These are phyloP conservation scores for Claviceps paspali DNA, from an alignment of 2,329 filamentous ascomycete genomes.

Conservation along the genomic window DNA sequence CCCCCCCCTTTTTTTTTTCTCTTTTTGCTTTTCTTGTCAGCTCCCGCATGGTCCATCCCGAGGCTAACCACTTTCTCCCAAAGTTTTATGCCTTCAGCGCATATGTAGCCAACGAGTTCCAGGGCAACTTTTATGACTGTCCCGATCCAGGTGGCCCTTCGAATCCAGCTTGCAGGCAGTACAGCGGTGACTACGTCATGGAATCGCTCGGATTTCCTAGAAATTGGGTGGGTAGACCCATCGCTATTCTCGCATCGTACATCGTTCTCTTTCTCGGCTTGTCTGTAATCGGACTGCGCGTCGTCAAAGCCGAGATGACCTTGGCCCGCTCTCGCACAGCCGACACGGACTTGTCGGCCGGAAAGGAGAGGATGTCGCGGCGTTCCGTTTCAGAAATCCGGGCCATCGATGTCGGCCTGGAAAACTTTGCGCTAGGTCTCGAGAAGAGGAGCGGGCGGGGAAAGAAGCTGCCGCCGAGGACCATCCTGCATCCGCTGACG, in stretches of 20 bases:
- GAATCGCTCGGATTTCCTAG: constrained; percentile 50
- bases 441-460: constrained; percentile 42
- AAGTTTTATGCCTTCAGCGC: constrained; percentile 59
- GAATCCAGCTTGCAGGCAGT: constrained; percentile 52
- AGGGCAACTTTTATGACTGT: constrained; percentile 57
- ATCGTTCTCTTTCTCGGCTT: constrained; percentile 45
- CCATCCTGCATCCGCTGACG: constrained; percentile 51
- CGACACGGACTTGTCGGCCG: constrained; percentile 48
- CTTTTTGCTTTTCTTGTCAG: neutral
- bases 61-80: constrained; percentile 8
- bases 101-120: constrained; percentile 57
- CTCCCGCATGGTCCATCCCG: too few relatives aligned
- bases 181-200: constrained; percentile 56
- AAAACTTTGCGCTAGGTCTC: constrained; percentile 47
- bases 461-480: constrained; percentile 35
- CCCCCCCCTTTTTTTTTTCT: too few relatives aligned
- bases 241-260: constrained; percentile 47
- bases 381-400: constrained; percentile 37
- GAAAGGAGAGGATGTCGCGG: constrained; percentile 52
- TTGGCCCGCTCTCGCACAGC: constrained; percentile 46
- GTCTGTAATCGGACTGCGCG: constrained; percentile 46
- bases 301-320: constrained; percentile 51
- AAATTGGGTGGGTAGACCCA: constrained; percentile 53
- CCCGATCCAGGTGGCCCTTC: constrained; percentile 44
- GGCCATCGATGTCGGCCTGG: constrained; percentile 48